Evolutionary conservation across 805 yeast species (phyloP).

Genomic region (Kuraishia hungarica): DNA sequence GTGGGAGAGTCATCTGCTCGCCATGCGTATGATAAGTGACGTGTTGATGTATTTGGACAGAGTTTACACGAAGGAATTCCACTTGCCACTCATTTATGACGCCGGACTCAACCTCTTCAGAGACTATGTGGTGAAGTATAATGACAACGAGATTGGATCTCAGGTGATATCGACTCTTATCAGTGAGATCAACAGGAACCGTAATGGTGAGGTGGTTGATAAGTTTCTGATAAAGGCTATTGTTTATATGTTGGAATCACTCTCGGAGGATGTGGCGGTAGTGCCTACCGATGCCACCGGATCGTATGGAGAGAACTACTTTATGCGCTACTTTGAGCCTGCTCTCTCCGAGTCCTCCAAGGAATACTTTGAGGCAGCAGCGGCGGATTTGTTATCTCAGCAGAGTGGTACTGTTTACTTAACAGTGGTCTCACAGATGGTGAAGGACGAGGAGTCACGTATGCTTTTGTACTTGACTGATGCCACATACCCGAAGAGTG

Average conservation of each 20-base stretch:
- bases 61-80: conserved; percentile 66
- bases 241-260: conserved; percentile 63
- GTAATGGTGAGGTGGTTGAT: conserved; percentile 48
- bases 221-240: conserved; percentile 50
- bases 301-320: conserved; percentile 51
- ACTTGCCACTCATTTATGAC: conserved; percentile 59
- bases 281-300: conserved; percentile 7
- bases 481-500: conserved; percentile 43
- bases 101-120: conserved; percentile 64
- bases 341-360: conserved; percentile 44
- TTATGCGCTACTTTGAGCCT: conserved; percentile 60
- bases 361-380: conserved; percentile 40
- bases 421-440: conserved; percentile 38
- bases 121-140: conserved; percentile 44
- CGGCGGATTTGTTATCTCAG: conserved; percentile 32
- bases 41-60: conserved; percentile 82
- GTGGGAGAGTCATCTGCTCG: conserved; percentile 68
- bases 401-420: conserved; percentile 49
- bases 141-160: conserved; percentile 41
- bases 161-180: conserved; percentile 40
- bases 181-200: conserved; percentile 44
- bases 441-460: conserved; percentile 56
- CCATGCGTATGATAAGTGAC: conserved; percentile 75
- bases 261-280: conserved; percentile 32
- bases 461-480: conserved; percentile 45